Evolutionary conservation across 768 basidiomycete species (phyloP).

Genomic region (Gyrodon lividus): DNA sequence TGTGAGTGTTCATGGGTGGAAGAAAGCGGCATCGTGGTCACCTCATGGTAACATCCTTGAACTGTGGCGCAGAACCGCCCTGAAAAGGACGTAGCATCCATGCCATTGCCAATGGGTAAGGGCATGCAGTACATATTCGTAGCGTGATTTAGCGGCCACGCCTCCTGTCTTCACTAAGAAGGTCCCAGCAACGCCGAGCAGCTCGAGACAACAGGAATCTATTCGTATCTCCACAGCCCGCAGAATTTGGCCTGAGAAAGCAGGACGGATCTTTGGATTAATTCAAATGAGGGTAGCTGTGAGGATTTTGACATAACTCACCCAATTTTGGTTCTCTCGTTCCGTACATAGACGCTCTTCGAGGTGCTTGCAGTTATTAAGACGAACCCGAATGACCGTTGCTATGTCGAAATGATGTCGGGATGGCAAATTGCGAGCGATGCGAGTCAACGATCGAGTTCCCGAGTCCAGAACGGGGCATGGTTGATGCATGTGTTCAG

Average conservation of each 20-base stretch:
- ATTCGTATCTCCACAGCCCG: constrained; percentile 28
- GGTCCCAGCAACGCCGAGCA: constrained; percentile 9
- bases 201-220: constrained; percentile 20
- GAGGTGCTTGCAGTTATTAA: not conserved
- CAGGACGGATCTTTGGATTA: constrained; percentile 17
- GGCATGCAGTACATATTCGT: constrained; percentile 24
- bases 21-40: constrained; percentile 35
- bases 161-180: constrained; percentile 22
- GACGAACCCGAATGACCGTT: constrained; percentile 19
- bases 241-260: constrained; percentile 22
- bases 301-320: constrained; percentile 23
- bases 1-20: constrained; percentile 24
- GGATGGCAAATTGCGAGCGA: constrained; percentile 10
- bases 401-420: constrained; percentile 21
- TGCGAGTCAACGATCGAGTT: constrained; percentile 29
- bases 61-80: constrained; percentile 32
- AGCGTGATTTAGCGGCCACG: constrained; percentile 16
- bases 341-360: constrained; percentile 11
- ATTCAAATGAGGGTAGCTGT: constrained; percentile 13
- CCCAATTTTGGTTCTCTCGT: constrained; percentile 11
- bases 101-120: constrained; percentile 28
- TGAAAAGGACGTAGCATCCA: constrained; percentile 23
- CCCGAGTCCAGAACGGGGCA: constrained; percentile 25
- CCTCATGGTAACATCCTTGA: constrained; percentile 32
- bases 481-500: constrained; percentile 20